Base-by-base conservation (phyloP, 2,329 filamentous ascomycete species). In the Fusarium algeriense region DNA sequence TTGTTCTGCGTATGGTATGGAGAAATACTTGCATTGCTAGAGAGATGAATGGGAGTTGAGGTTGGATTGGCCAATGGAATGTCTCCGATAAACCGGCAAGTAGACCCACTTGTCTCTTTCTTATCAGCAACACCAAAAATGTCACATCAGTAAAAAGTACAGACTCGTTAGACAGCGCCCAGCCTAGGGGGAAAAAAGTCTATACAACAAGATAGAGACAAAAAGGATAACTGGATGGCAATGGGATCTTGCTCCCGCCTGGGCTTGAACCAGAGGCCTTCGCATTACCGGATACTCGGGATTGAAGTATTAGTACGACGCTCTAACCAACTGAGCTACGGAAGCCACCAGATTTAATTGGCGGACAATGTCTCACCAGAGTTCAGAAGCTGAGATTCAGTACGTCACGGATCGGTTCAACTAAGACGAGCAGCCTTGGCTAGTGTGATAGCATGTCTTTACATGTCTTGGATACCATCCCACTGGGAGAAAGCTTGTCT, bases 251-350 rank as follows among this genome's bases (percentile, higher is more conserved):
- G 45, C 55, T 58, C 45, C 55, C 55, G 55, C 55, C 55, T 41
- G 45, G 55, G 55, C 45, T 58, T 58, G 45, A 58, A 53, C 55
- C 55, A 40, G 45, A 58, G 55, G 6, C 55, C 55, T 58, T 58
- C 44, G 55, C 55, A 58, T 58, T 53, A 58, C 55, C 17, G 35
- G 30, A 53, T 8, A 58, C 45, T 48, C 35, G 15, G 28, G n/a
- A 30, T 34, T 59, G 46, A 37, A 59, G 55, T 53, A 59, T 53
- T 59, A 59, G 55, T 58, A 58, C 55, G 55, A 53, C 55, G 55
- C 55, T 54, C 55, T 59, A 59, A 59, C 56, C 46, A 59, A 55
- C 46, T 55, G 56, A 59, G 56, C 46, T 59, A 59, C 46, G 46
- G 46, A 59, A 59, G 56, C 56, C 46, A 54, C 56, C 56, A 59